Base-by-base conservation (phyloP, 164 flowering plant genomes). In the Chimonanthus praecox region DNA sequence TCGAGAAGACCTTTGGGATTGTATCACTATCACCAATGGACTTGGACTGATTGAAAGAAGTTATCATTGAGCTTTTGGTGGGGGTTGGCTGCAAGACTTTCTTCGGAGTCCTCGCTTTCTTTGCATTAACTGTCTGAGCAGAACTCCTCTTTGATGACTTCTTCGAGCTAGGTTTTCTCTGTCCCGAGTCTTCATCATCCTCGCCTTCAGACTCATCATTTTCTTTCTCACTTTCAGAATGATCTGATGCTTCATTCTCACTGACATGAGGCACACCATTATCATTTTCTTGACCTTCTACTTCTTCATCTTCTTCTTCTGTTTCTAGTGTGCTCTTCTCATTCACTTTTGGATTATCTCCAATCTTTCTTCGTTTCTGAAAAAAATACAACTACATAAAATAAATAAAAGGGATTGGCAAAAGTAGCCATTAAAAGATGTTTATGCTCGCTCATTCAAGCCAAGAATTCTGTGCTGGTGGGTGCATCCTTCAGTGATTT, bases 241-340 rank as follows among this genome's bases (percentile, higher is more conserved):
- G 82, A 67, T 85, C 89, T 67, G 91, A 74, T 74, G 78, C 78
- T 69, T 85, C 89, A 77, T 87, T 88, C 63, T 86, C 94, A 68
- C 89, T 83, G 72, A 72, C 82, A 74, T 82, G 91, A 8, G 85
- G 80, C 71, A 73, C 71, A 67, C 90, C 94, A 83, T 87, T 88
- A 66, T 80, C 87, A 68, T 81, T 82, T 61, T 88, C 84, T 73
- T 80, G 83, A 4, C 86, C 85, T 46, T 75, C 81, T 61, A 81
- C 87, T 67, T 86, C 87, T 50, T 85, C 90, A 8, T 88, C 85
- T 50, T 91, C 94, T 77, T 86, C 92, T 46, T 89, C 94, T 15
- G 83, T 49, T 58, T 87, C 91, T 70, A 82, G 21, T 5, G 73
- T 58, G 76, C 73, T 74, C 80, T 80, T 88, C 58, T 79, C 83